These are phyloP conservation scores for Lepiota venenata DNA, from an alignment of 768 basidiomycete species.

Conservation along the genomic window DNA sequence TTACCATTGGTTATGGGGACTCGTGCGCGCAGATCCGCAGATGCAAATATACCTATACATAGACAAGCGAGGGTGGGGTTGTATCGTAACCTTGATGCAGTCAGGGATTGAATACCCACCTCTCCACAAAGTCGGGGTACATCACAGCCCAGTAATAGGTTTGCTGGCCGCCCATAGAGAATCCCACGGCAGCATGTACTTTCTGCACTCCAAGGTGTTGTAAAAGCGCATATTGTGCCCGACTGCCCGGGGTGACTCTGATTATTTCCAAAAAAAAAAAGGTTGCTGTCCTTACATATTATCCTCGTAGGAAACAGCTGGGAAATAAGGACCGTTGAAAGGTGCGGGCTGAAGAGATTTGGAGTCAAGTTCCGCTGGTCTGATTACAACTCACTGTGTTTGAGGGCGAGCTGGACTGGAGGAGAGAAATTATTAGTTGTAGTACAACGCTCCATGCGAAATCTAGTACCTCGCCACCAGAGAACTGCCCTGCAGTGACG, in stretches of 20 bases:
- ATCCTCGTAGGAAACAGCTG: constrained; percentile 52
- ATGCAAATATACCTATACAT: constrained; percentile 40
- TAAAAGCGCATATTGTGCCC: constrained; percentile 52
- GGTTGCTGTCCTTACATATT: constrained; percentile 45
- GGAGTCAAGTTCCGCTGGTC: neutral
- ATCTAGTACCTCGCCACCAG: constrained; percentile 50
- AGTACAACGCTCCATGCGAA: neutral
- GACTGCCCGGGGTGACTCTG: constrained; percentile 25
- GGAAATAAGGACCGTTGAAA: constrained; percentile 58
- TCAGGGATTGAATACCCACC: constrained; percentile 21
- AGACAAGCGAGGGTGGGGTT: neutral
- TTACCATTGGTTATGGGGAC: constrained; percentile 55
- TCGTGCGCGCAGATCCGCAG: constrained; percentile 55
- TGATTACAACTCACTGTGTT: constrained; percentile 40
- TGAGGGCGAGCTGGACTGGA: constrained; percentile 58
- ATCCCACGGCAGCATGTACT: constrained; percentile 46
- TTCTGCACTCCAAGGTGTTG: constrained; percentile 44
- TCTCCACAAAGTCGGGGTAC: constrained; percentile 52
- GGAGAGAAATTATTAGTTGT: neutral
- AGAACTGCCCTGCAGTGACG: constrained; percentile 55
- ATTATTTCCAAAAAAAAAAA: neutral
- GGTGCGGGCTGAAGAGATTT: constrained; percentile 40
- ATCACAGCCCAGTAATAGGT: constrained; percentile 56
- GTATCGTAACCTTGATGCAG: constrained; percentile 21
- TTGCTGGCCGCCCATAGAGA: constrained; percentile 63